phyloP scores from a whole-genome alignment of 306 rosid genomes.

The Rosa lucieae region DNA sequence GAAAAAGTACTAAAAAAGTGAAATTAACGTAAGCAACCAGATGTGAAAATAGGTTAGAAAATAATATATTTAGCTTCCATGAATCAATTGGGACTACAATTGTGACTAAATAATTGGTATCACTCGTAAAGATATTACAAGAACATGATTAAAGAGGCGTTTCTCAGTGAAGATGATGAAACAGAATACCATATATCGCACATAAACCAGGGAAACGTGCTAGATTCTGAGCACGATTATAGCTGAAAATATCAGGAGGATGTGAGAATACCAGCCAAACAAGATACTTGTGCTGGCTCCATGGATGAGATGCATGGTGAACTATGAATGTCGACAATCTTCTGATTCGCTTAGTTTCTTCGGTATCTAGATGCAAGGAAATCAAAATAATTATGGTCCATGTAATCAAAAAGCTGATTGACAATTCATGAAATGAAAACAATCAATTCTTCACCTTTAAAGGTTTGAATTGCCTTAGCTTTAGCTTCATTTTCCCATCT shows the following conservation, averaged over 20 bases:
- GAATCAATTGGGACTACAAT: too few relatives aligned
- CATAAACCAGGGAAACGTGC: neutral
- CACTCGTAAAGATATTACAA: neutral
- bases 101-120: neutral
- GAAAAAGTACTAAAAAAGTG: neutral
- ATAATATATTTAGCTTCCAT: neutral
- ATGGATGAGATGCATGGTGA: slow-evolving; percentile 80
- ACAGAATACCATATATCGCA: neutral
- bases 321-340: slow-evolving; percentile 69
- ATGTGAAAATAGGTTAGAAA: neutral
- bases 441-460: slow-evolving; percentile 47
- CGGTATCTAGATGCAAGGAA: slow-evolving; percentile 44
- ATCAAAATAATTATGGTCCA: neutral
- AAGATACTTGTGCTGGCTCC: slow-evolving; percentile 73
- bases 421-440: neutral
- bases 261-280: slow-evolving; percentile 85
- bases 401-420: slow-evolving; percentile 7
- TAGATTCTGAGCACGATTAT: neutral
- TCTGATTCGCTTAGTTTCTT: slow-evolving; percentile 38
- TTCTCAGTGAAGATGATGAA: neutral
- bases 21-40: neutral
- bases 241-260: slow-evolving; percentile 10
- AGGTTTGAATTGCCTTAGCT: slow-evolving; percentile 46
- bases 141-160: too few relatives aligned
- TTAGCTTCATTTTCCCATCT: slow-evolving; percentile 89